phyloP scores from a whole-genome alignment of 257 asterid genomes.

The Phtheirospermum japonicum region DNA sequence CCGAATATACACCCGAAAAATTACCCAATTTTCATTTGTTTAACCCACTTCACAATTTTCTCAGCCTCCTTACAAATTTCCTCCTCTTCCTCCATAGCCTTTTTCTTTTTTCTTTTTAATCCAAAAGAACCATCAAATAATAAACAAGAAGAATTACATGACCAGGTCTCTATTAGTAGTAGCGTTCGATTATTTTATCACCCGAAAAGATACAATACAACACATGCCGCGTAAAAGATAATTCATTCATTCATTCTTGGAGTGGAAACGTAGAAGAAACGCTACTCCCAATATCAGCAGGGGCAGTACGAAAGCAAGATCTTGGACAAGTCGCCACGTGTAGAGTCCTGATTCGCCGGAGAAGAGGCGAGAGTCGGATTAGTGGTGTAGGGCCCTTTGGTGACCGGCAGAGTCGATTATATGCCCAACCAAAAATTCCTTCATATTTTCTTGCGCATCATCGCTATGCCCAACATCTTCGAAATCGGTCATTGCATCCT shows the following conservation, averaged over 20 bases:
- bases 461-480: constrained; percentile 68
- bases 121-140: too few relatives aligned
- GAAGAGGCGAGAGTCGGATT: constrained; percentile 18
- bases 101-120: too few relatives aligned
- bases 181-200: background rate
- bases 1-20: too few relatives aligned
- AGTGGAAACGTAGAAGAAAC: constrained; percentile 37
- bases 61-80: too few relatives aligned
- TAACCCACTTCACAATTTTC: too few relatives aligned
- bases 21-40: too few relatives aligned
- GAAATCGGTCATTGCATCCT: constrained; percentile 60
- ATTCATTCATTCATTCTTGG: constrained; percentile 31
- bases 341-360: constrained; percentile 21
- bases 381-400: background rate
- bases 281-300: constrained; percentile 47
- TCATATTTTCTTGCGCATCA: constrained; percentile 44
- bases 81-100: too few relatives aligned
- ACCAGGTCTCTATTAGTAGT: too few relatives aligned
- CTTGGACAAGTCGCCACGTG: constrained; percentile 29
- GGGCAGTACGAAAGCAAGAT: constrained; percentile 44
- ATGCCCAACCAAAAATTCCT: constrained; percentile 43
- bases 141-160: too few relatives aligned
- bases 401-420: constrained; percentile 45
- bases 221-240: background rate
- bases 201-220: background rate